Evolutionary conservation across 805 yeast species (phyloP).

Genomic region (Wickerhamia fluorescens): DNA sequence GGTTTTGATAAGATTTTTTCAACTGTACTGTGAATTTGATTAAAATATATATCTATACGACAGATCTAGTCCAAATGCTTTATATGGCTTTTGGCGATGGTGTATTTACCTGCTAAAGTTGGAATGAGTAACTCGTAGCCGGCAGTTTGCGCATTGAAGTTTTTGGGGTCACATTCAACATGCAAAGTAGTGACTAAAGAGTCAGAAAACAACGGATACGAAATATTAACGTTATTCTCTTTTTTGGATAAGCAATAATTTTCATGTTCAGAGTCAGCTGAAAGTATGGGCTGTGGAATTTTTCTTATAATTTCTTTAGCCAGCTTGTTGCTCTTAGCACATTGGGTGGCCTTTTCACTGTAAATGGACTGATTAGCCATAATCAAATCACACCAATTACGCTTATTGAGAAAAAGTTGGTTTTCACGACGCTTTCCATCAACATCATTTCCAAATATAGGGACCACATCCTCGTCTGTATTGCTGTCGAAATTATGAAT

Average conservation of each 20-base stretch:
- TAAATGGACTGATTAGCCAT: conserved; percentile 33
- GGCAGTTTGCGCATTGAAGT: conserved; percentile 45
- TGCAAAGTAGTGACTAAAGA: conserved; percentile 65
- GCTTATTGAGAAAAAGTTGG: conserved; percentile 50
- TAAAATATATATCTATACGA: too few species aligned
- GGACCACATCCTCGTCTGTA: conserved; percentile 79
- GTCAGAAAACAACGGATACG: conserved; percentile 50
- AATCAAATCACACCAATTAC: conserved; percentile 70
- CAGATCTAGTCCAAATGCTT: too few species aligned
- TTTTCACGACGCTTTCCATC: conserved; percentile 43
- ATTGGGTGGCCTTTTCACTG: conserved; percentile 7
- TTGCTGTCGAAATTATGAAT: conserved; percentile 58
- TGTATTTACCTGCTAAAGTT: conserved; percentile 30
- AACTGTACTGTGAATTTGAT: too few species aligned
- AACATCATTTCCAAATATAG: conserved; percentile 56
- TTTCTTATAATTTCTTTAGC: conserved; percentile 9
- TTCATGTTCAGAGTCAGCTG: too few species aligned
- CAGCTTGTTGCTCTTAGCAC: conserved; percentile 7
- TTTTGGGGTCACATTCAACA: conserved; percentile 55
- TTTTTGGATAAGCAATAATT: conserved; percentile 8
- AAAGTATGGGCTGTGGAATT: conserved; percentile 37
- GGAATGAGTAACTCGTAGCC: conserved; percentile 73
- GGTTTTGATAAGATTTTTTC: too few species aligned
- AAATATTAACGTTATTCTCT: conserved; percentile 17
- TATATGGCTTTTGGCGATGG: conserved; percentile 22